These are phyloP conservation scores for Neonectria ditissima DNA, from an alignment of 2,329 filamentous ascomycete species.

Conservation along the genomic window DNA sequence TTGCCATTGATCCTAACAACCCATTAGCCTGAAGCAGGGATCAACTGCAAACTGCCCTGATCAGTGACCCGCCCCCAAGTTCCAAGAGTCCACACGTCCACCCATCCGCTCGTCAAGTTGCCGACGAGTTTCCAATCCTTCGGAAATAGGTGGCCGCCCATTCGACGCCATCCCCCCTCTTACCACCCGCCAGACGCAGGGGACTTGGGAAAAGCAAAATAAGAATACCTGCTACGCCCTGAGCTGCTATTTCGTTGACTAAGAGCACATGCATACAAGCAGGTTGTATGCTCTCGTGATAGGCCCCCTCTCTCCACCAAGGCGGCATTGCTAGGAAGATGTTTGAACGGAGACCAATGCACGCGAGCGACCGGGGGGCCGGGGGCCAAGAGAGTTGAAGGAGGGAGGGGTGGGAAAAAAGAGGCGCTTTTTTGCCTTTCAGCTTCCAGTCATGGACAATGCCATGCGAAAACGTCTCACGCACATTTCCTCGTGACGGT, in stretches of 20 bases:
- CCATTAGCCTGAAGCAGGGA: slow-evolving; percentile 15
- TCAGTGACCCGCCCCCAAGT: slow-evolving; percentile 23
- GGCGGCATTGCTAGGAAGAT: not conserved
- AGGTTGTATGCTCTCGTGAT: not conserved
- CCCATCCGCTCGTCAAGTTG: not conserved
- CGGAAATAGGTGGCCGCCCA: slow-evolving; percentile 5
- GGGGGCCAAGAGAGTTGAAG: not conserved
- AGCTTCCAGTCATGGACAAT: slow-evolving; percentile 1
- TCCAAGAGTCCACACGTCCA: slow-evolving; percentile 12
- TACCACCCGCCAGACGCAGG: slow-evolving; percentile 10
- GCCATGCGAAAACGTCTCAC: not conserved
- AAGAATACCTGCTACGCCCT: not conserved
- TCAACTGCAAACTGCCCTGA: slow-evolving; percentile 8
- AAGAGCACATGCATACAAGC: slow-evolving; percentile 6
- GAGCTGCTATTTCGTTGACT: slow-evolving; percentile 1
- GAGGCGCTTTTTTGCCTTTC: not conserved
- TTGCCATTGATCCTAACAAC: slow-evolving; percentile 12
- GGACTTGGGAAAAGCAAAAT: not conserved
- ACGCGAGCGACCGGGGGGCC: slow-evolving; percentile 13
- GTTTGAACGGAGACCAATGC: slow-evolving; percentile 1
- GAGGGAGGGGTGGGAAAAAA: slow-evolving; percentile 14
- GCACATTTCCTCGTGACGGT: not conserved
- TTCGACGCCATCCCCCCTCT: not conserved
- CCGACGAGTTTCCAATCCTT: slow-evolving; percentile 16
- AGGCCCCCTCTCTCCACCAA: not conserved